Base-by-base conservation (phyloP, 2,329 filamentous ascomycete species). In the Blastomyces gilchristii region DNA sequence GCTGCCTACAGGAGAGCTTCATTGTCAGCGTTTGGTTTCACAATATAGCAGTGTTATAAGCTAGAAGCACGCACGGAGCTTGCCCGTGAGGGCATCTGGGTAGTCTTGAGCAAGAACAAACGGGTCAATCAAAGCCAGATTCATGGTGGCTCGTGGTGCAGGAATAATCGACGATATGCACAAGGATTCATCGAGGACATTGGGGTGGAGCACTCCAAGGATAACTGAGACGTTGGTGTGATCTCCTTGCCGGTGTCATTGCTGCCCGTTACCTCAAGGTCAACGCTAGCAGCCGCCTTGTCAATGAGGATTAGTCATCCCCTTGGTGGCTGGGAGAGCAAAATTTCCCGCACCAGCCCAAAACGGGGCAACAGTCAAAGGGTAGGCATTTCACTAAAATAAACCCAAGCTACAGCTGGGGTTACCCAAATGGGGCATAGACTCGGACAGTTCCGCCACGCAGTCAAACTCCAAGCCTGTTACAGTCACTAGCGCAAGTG, bases 21-120 rank as follows among this genome's bases (percentile, higher is more conserved):
- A 63, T 39, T 39, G 14, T 49, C 31, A 28, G 31, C 4, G 56
- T 43, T 43, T 52, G 8, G 28, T 60, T 50, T 66, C 63, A 66
- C 60, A 78, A 71, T 83, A 85, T 45, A 58, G 28, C 53, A 8
- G 16, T 18, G 18, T 39, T 28, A 37, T 25, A n/a, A 45, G 25
- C 7, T 47, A 37, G 53, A 52, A 82, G 85, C 60, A 75, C 78
- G 71, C 79, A 83, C 93, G 89, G 67, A 99, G 87, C 63, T 89
- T 92, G 72, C 90, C 90, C 43, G 89, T 92, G 68, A 96, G 88
- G 65, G 89, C 87, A 73, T 97, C 92, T 62, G 93, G 92, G 74
- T 94, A 96, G 78, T 97, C 92, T 77, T 87, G 85, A 34, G 85
- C 86, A 65, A 89, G 81, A 67, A 87, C 82, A 71, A 88, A 88